Conservation (phyloP, 1,284 basidiomycete species). For the Cryptococcus floricola region DNA sequence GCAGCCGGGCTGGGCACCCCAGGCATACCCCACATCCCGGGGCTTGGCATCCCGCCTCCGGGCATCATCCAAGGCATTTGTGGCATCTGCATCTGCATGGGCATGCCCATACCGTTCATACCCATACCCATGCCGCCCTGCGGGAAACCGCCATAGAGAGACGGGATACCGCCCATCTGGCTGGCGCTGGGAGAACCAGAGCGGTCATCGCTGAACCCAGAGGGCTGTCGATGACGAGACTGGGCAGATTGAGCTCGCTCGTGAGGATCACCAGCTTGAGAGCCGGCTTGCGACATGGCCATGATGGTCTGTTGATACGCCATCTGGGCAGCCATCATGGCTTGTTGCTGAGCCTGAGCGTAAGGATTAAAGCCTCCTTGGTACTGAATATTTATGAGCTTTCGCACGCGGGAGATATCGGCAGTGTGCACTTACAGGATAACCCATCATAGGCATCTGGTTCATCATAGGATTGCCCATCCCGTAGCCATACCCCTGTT, state of each 20-base stretch:
- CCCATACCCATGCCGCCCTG: background rate
- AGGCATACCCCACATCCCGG: background rate
- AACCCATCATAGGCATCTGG: conserved; percentile 51
- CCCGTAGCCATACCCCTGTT: conserved; percentile 19
- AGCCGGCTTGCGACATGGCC: conserved; percentile 74
- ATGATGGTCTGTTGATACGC: conserved; percentile 80
- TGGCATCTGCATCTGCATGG: background rate
- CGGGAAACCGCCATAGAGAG: conserved; percentile 1
- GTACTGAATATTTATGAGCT: conserved; percentile 54
- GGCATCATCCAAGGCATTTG: conserved; percentile 9
- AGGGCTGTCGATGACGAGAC: background rate
- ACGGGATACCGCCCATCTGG: conserved; percentile 6
- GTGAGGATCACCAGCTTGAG: conserved; percentile 58
- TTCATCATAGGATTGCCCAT: conserved; percentile 35
- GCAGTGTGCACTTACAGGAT: conserved; percentile 22
- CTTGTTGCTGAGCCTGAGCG: conserved; percentile 61
- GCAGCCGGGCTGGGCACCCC: background rate
- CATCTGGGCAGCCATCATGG: conserved; percentile 82
- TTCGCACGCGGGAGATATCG: background rate
- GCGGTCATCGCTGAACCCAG: conserved; percentile 7
- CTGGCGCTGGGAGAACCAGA: conserved; percentile 13
- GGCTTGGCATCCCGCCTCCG: background rate
- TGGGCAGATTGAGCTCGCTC: conserved; percentile 13
- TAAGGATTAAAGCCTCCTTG: conserved; percentile 54
- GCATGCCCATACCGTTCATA: conserved; percentile 1